Evolutionary conservation across 352 stramenopile species (phyloP).

Genomic region (Globisporangium lucens): DNA sequence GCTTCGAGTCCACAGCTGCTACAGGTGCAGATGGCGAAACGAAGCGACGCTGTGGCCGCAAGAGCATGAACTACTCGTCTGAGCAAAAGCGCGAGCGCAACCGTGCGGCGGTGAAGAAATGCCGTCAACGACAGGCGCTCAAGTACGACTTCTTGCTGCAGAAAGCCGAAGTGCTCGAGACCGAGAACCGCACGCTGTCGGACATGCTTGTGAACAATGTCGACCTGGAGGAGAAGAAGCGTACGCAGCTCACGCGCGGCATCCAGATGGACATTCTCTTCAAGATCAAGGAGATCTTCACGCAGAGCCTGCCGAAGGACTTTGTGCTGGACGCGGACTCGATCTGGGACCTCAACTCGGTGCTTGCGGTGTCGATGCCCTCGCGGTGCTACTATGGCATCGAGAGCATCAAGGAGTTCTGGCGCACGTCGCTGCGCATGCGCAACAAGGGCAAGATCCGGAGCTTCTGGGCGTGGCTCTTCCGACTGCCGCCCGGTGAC

Average conservation of each 20-base stretch:
- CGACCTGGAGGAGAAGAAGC: conserved; percentile 51
- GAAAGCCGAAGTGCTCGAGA: conserved; percentile 62
- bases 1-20: background rate
- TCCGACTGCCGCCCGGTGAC: conserved; percentile 68
- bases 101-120: conserved; percentile 83
- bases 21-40: conserved; percentile 13
- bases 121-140: conserved; percentile 71
- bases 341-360: conserved; percentile 84
- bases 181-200: conserved; percentile 68
- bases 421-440: conserved; percentile 79
- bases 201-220: conserved; percentile 76
- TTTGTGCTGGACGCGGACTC: conserved; percentile 82
- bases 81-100: conserved; percentile 84
- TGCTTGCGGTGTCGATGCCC: conserved; percentile 81
- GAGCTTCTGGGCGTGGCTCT: conserved; percentile 84
- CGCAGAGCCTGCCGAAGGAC: conserved; percentile 78
- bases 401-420: conserved; percentile 87
- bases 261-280: conserved; percentile 87
- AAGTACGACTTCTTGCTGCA: conserved; percentile 78
- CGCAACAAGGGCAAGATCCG: conserved; percentile 88
- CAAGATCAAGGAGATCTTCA: conserved; percentile 89
- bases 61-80: conserved; percentile 86
- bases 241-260: conserved; percentile 61
- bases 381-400: conserved; percentile 85
- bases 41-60: conserved; percentile 76